phyloP scores from a whole-genome alignment of 129 eudicot genomes.

The Flaveria ramosissima region DNA sequence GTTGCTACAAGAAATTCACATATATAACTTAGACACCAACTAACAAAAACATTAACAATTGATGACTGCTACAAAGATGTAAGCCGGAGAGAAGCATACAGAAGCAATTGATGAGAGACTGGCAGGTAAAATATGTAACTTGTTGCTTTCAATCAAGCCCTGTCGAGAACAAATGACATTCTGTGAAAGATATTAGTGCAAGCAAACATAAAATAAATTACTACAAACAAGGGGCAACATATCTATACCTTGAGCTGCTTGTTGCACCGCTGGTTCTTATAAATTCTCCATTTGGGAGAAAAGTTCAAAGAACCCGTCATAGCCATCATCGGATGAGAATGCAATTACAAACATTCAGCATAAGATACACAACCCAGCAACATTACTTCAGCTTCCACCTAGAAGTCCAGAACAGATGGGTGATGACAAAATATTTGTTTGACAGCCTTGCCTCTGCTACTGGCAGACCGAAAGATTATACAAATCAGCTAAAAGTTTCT shows the following conservation, averaged over 20 bases:
- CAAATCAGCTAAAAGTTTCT: neutral
- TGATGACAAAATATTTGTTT: neutral
- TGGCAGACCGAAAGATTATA: neutral
- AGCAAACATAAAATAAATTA: neutral
- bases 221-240: neutral
- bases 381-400: neutral
- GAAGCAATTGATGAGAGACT: slow-evolving; percentile 54
- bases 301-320: slow-evolving; percentile 65
- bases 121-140: slow-evolving; percentile 37
- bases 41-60: neutral
- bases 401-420: neutral
- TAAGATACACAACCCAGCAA: slow-evolving; percentile 6
- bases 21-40: neutral
- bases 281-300: slow-evolving; percentile 55
- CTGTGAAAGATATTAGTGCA: slow-evolving; percentile 14
- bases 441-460: slow-evolving; percentile 35
- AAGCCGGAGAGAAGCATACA: slow-evolving; percentile 45
- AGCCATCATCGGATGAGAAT: slow-evolving; percentile 41
- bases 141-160: slow-evolving; percentile 44
- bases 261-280: slow-evolving; percentile 47
- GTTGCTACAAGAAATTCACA: slow-evolving; percentile 42
- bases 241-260: slow-evolving; percentile 54
- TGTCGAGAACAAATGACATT: slow-evolving; percentile 33
- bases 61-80: neutral
- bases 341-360: slow-evolving; percentile 27